Percentiles rank a stretch among this genome's conserved stretches.
Evolutionary conservation across 108 stramenopile species (phyloP).

Genomic region (Cyclotella cryptica): DNA sequence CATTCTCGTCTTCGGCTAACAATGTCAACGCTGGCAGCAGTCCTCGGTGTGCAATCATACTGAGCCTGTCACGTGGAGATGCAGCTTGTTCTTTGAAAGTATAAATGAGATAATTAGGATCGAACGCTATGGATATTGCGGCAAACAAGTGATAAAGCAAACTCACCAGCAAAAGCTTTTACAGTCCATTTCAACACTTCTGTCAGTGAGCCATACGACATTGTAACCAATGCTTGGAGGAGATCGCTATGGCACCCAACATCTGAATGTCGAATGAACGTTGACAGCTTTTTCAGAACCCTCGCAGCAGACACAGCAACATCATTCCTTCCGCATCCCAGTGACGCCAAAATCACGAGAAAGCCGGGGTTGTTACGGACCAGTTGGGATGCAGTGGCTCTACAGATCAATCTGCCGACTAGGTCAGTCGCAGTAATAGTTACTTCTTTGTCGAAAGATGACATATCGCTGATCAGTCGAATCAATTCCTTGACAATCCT

Average conservation of each 20-base stretch:
- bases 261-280: constrained; percentile 27
- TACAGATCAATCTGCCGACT: constrained; percentile 26
- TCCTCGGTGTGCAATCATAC: constrained; percentile 50
- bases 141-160: neutral
- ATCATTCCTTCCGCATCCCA: constrained; percentile 32
- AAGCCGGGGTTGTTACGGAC: constrained; percentile 15
- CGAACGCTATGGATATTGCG: no score
- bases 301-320: constrained; percentile 31
- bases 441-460: constrained; percentile 8
- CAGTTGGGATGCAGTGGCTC: constrained; percentile 35
- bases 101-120: neutral
- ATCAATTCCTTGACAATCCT: constrained; percentile 26
- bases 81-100: constrained; percentile 20
- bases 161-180: constrained; percentile 23
- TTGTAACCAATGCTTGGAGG: constrained; percentile 34
- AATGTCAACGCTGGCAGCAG: constrained; percentile 32
- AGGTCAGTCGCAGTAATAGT: constrained; percentile 27
- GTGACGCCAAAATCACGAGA: constrained; percentile 38
- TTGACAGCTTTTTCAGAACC: constrained; percentile 36
- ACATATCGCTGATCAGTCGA: constrained; percentile 6
- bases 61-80: constrained; percentile 38
- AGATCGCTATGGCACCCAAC: constrained; percentile 22
- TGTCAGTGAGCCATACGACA: constrained; percentile 32
- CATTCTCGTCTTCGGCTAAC: constrained; percentile 28
- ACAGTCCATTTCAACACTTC: constrained; percentile 44